Evolutionary conservation across 2,329 filamentous ascomycete species (phyloP).

Genomic region (Thelonectria olida): DNA sequence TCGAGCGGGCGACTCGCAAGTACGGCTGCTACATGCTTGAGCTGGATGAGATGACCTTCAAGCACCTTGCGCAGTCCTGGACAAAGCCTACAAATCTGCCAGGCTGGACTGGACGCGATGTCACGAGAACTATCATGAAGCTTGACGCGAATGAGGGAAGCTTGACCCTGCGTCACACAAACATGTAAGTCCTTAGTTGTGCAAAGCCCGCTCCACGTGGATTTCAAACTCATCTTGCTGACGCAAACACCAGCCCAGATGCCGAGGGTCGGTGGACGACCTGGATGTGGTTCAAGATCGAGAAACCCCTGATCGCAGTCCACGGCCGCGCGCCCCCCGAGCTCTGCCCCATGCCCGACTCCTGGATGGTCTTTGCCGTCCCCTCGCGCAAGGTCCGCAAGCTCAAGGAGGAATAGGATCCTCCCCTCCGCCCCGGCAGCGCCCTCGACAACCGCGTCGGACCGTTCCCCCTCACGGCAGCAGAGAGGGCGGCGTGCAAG

Average conservation of each 20-base stretch:
- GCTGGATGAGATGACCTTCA: conserved; percentile 34
- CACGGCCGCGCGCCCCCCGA: background rate
- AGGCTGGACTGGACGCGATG: background rate
- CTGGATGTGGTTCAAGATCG: conserved; percentile 20
- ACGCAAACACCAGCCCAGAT: background rate
- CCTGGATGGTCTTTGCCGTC: conserved; percentile 7
- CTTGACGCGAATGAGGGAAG: conserved; percentile 2
- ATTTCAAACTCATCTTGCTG: background rate
- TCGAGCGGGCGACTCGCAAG: conserved; percentile 27
- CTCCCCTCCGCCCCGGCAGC: background rate
- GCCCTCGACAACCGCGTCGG: background rate
- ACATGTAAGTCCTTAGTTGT: background rate
- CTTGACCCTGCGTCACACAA: conserved; percentile 12
- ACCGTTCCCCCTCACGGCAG: background rate
- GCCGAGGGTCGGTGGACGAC: background rate
- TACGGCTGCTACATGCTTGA: conserved; percentile 37
- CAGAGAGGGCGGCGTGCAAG: background rate
- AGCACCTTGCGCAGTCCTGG: background rate
- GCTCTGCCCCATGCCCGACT: conserved; percentile 8
- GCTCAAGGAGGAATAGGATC: conserved; percentile 15
- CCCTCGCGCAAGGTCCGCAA: conserved; percentile 8
- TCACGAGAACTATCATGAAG: background rate
- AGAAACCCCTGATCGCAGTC: conserved; percentile 1
- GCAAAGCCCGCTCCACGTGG: background rate
- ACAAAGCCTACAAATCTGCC: background rate